phyloP scores from a whole-genome alignment of 2,329 filamentous ascomycete genomes.

The Geosmithia morbida region DNA sequence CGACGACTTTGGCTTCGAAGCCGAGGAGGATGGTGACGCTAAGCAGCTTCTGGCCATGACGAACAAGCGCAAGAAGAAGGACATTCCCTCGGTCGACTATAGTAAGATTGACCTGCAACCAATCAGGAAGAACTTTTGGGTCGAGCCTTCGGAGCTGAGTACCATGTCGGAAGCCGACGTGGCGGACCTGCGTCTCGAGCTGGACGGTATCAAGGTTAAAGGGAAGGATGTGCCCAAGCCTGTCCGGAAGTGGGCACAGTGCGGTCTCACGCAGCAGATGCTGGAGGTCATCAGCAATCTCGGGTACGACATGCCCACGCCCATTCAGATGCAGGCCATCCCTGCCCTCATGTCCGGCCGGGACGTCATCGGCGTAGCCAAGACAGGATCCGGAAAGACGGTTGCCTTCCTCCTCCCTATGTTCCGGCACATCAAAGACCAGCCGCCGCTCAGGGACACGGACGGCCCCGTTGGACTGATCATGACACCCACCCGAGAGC shows the following conservation, averaged over 20 bases:
- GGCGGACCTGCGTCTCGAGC: slow-evolving; percentile 64
- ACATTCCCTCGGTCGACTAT: slow-evolving; percentile 80
- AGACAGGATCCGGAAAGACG: slow-evolving; percentile 96
- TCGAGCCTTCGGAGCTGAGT: slow-evolving; percentile 71
- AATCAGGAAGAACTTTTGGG: slow-evolving; percentile 91
- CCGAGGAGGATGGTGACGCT: slow-evolving; percentile 30
- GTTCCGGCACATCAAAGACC: slow-evolving; percentile 96
- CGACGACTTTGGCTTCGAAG: slow-evolving; percentile 50
- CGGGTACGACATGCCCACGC: slow-evolving; percentile 77
- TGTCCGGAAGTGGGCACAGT: slow-evolving; percentile 93
- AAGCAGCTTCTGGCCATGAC: slow-evolving; percentile 36
- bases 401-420: slow-evolving; percentile 91
- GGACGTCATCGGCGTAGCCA: slow-evolving; percentile 91
- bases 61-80: slow-evolving; percentile 77
- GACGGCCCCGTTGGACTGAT: slow-evolving; percentile 84
- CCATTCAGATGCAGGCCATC: slow-evolving; percentile 90
- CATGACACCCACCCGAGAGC: slow-evolving; percentile 86
- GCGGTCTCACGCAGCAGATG: slow-evolving; percentile 74
- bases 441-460: slow-evolving; percentile 62
- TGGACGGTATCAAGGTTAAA: slow-evolving; percentile 90
- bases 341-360: slow-evolving; percentile 92
- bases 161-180: slow-evolving; percentile 78
- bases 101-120: slow-evolving; percentile 71
- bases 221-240: slow-evolving; percentile 83
- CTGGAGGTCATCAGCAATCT: slow-evolving; percentile 71